Evolutionary conservation across 345 rosid species (phyloP), one percentile per base, ranked within the genome.

Genomic region (Heritiera fomes): DNA sequence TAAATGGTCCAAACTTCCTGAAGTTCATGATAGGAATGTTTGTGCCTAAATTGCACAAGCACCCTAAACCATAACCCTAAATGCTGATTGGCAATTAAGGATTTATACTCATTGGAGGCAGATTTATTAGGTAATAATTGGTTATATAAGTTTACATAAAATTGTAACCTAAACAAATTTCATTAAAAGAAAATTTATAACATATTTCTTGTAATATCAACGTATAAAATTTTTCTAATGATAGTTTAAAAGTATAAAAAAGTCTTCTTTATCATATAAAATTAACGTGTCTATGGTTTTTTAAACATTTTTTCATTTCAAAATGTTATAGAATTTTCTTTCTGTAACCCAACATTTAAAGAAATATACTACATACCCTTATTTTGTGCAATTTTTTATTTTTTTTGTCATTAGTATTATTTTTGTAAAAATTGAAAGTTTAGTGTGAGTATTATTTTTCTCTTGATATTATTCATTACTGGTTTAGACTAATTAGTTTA

Each of bases 1-100:
- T 62, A 7, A 50, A 62, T 20, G 76, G 73, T 28, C 77, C 59
- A 71, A 71, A 71, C 28, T 71, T 77, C 9, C 38, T 64, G 2
- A 0, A 66, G 52, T 38, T 38, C 40, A 38, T 38, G 40, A 38
- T 38, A 38, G 40, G 40, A 2, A 38, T 4, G 3, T 38, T 38
- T 1, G 40, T 38, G 40, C 40, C 40, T 38, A 1, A 4, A 38
- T 1, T 38, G 40, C 40, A 38, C 40, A 38, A 38, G 40, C 40
- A 38, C 40, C 40, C 40, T 38, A 38, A 49, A 1, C 15, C 15
- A 23, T 23, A 23, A 23, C 28, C 28, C 0, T 49, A 5, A 50
- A 56, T 56, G 2, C 2, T 38, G 28, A n/a, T n/a, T 58, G 62
- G 13, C 30, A n/a, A 23, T 59, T 23, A 9, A 8, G 9, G 32